Conservation (phyloP, 805 yeast species). For the Barnettozyma botsteinii region DNA sequence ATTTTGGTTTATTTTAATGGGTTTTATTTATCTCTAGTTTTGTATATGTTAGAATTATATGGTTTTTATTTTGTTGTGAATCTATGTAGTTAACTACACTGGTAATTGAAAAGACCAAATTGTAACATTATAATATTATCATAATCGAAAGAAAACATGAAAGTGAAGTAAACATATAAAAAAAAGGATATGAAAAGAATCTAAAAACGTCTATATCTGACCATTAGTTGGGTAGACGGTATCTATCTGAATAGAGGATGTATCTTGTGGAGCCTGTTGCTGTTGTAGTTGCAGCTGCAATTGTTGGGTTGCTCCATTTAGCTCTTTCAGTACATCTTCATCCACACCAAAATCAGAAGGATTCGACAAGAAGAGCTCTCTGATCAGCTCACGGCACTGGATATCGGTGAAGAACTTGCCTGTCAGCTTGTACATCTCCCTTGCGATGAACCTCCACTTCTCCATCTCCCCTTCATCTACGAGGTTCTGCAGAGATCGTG, state of each 20-base stretch:
- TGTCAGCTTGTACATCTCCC: conserved; percentile 48
- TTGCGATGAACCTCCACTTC: conserved; percentile 61
- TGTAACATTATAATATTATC: too few species aligned
- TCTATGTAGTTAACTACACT: too few species aligned
- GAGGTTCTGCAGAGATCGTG: conserved; percentile 41
- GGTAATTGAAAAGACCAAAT: too few species aligned
- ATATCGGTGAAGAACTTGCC: conserved; percentile 45
- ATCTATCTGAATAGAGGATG: too few species aligned
- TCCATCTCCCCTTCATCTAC: conserved; percentile 67
- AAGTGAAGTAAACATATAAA: too few species aligned
- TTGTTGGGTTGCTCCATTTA: not conserved
- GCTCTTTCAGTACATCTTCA: conserved; percentile 38
- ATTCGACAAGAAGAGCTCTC: conserved; percentile 46
- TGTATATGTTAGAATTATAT: too few species aligned
- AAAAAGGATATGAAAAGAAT: not conserved
- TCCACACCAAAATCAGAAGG: conserved; percentile 55
- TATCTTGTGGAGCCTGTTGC: not conserved
- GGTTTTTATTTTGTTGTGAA: too few species aligned
- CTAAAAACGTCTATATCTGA: not conserved
- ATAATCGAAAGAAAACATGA: too few species aligned
- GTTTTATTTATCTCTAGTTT: too few species aligned
- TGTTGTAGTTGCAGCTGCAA: not conserved
- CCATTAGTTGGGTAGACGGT: not conserved
- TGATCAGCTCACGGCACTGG: conserved; percentile 51
- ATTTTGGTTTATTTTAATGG: too few species aligned